These are phyloP conservation scores for Monosporascus cannonballus DNA, from an alignment of 2,329 filamentous ascomycete species.

Conservation along the genomic window DNA sequence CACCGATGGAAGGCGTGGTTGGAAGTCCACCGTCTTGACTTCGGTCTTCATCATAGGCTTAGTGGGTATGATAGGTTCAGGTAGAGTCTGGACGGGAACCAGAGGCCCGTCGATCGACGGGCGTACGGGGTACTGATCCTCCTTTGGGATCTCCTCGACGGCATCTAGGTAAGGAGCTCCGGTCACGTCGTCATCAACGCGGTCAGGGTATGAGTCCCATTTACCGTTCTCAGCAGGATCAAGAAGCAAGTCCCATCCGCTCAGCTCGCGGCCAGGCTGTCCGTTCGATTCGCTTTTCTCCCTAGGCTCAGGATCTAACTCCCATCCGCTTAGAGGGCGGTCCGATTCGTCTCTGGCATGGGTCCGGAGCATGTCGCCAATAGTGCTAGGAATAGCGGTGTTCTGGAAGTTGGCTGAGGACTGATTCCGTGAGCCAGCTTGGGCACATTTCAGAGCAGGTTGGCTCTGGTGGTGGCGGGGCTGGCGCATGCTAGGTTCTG, in stretches of 20 bases:
- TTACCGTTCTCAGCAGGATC: not conserved
- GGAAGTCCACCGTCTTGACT: constrained; percentile 1
- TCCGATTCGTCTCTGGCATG: too few relatives aligned
- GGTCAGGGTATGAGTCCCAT: constrained; percentile 2
- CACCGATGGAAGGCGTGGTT: constrained; percentile 1
- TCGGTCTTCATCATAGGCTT: constrained; percentile 1
- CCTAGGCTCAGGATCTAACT: not conserved
- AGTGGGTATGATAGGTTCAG: constrained; percentile 2
- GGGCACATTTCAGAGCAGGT: constrained; percentile 39
- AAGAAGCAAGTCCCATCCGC: not conserved
- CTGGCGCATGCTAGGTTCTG: not conserved
- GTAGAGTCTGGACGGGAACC: constrained; percentile 3
- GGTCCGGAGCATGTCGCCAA: not conserved
- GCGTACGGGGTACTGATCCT: constrained; percentile 9
- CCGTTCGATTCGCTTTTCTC: not conserved
- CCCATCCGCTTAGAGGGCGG: too few relatives aligned
- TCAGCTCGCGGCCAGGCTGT: constrained; percentile 13
- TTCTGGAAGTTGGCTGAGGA: constrained; percentile 20
- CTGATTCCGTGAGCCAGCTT: constrained; percentile 36
- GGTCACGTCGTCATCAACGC: constrained; percentile 29
- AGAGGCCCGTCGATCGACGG: constrained; percentile 3
- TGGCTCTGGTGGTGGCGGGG: constrained; percentile 49
- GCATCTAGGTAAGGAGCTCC: constrained; percentile 40
- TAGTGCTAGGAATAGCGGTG: constrained; percentile 2
- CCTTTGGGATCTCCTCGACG: constrained; percentile 32